Base-by-base conservation (phyloP, 2,329 filamentous ascomycete genomes). In the Myriosclerotinia curreyana region DNA sequence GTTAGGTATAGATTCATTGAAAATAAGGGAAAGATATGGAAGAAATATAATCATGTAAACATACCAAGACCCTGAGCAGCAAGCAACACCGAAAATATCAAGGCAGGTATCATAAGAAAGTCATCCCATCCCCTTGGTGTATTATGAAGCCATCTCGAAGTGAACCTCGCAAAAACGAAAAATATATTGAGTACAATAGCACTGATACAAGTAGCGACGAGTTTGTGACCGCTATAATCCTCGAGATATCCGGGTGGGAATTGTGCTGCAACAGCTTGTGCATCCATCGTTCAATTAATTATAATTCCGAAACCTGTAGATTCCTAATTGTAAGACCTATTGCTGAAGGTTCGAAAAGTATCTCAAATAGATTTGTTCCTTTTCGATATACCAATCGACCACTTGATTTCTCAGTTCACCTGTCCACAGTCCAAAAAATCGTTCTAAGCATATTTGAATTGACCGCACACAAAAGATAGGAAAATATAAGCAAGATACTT, bases 91-190 rank as follows among this genome's bases (percentile, higher is more conserved):
- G 60, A 49, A 22, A 63, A 58, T 48, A 64, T 31, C 17, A 64
- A 50, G 2, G 55, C 62, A 28, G 55, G 55, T 52, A 64, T 8
- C 55, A 64, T 64, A 17, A 64, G 54, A 40, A 60, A 60, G n/a
- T 64, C 62, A 36, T 64, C 62, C 62, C 62, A 64, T 17, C 62
- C 62, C 31, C 28, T 34, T 7, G 60, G 60, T 40, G 60, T 63
- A 11, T 63, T 49, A 8, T 63, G 60, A 49, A 63, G 20, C 40
- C 42, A 56, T 38, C 60, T 63, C 12, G 52, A 58, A 36, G 25
- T 8, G 34, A 63, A 63, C 25, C 60, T 55, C 12, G 53, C 52
- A 20, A 28, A 8, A 28, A 63, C 52, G 17, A 63, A 63, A 25
- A 63, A 42, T 7, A 63, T 20, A 40, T 58, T 40, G 22, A 63